A percentile compares a stretch with the other conserved stretches of the same genome.
phyloP scores from a whole-genome alignment of 2,329 filamentous ascomycete species.

The Leptographium lundbergii region DNA sequence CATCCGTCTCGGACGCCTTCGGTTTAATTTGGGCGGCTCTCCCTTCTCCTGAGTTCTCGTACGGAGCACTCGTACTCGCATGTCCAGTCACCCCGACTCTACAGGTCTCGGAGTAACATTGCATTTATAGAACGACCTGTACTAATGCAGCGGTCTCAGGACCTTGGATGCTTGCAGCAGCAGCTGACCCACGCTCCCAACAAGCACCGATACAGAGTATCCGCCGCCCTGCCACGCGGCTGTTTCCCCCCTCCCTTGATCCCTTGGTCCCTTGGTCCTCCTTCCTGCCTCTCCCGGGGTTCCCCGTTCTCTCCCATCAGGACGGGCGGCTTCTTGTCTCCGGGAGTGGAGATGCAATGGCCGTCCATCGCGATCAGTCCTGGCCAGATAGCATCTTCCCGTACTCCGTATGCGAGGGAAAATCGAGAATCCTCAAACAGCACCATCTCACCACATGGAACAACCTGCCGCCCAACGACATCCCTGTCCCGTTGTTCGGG shows the following conservation, averaged over 20 bases:
- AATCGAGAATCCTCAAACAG: background rate
- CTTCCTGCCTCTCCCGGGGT: background rate
- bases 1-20: too few relatives aligned
- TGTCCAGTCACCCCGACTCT: background rate
- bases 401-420: background rate
- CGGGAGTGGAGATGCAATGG: background rate
- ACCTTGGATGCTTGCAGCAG: background rate
- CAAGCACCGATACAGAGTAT: too few relatives aligned
- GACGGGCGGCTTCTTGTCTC: too few relatives aligned
- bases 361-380: background rate
- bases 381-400: background rate
- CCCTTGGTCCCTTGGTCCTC: background rate
- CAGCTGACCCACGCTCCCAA: background rate
- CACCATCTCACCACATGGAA: conserved; percentile 3
- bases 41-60: too few relatives aligned
- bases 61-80: too few relatives aligned
- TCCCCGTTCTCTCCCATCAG: background rate
- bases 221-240: background rate
- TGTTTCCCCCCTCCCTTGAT: background rate
- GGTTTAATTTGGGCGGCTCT: too few relatives aligned
- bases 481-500: background rate
- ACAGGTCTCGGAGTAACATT: background rate
- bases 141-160: background rate
- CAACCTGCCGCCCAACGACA: background rate
- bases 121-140: background rate